These are phyloP conservation scores for Fraxinus nigra DNA, from an alignment of 305 asterid genomes.

Conservation along the genomic window DNA sequence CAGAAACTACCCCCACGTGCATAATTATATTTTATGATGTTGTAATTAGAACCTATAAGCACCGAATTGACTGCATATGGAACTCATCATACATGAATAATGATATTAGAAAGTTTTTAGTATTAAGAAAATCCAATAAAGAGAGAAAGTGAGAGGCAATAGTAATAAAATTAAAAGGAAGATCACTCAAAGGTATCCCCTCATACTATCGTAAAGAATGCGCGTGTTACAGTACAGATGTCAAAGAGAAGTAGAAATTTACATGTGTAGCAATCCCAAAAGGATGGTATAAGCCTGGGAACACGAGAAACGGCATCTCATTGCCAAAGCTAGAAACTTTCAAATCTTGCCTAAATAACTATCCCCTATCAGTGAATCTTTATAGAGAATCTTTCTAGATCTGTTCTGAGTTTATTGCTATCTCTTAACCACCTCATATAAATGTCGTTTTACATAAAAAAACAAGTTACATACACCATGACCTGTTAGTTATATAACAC, in stretches of 20 bases:
- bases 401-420: not conserved
- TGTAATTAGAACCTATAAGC: not conserved
- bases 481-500: not conserved
- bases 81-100: not conserved
- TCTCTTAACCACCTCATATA: not conserved
- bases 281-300: not conserved
- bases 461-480: not conserved
- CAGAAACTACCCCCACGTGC: not conserved
- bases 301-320: not conserved
- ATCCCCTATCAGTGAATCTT: slow-evolving; percentile 4
- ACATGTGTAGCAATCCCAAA: not conserved
- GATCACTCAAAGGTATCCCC: not conserved
- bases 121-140: not conserved
- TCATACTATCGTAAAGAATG: not conserved
- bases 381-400: not conserved
- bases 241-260: not conserved
- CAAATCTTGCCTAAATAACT: slow-evolving; percentile 11
- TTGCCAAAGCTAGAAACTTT: not conserved
- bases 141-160: not conserved
- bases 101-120: not conserved
- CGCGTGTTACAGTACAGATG: not conserved
- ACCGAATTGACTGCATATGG: not conserved
- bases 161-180: not conserved
- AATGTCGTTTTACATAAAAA: not conserved
- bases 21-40: not conserved